A percentile compares a stretch with the other conserved stretches of the same genome.
phyloP scores from a whole-genome alignment of 1,284 basidiomycete genomes.

The Cystodermella granulosa region DNA sequence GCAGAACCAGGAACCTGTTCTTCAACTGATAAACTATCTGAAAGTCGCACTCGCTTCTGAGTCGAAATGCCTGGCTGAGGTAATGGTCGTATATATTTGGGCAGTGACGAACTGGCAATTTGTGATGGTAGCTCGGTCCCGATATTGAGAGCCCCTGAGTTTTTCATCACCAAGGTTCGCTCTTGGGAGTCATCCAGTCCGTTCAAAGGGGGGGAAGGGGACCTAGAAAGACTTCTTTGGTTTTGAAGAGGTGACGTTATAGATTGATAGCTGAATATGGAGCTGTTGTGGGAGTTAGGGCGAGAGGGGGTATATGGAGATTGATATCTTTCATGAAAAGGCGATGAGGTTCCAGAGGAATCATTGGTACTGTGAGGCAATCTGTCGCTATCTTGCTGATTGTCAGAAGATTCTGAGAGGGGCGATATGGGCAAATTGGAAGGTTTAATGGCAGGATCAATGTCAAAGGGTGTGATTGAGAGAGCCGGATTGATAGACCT shows the following conservation, averaged over 20 bases:
- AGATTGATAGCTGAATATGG: conserved; percentile 19
- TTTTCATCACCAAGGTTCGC: conserved; percentile 36
- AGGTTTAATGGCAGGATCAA: conserved; percentile 24
- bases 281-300: conserved; percentile 27
- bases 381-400: too few species aligned
- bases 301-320: conserved; percentile 20
- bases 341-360: conserved; percentile 2
- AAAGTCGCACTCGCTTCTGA: conserved; percentile 6
- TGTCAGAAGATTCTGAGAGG: conserved; percentile 11
- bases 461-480: conserved; percentile 26
- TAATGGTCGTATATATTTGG: too few species aligned
- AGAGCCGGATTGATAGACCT: conserved; percentile 48
- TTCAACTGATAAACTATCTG: conserved; percentile 17
- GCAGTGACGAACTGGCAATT: conserved; percentile 10
- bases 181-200: conserved; percentile 29
- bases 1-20: conserved; percentile 13
- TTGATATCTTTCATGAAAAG: conserved; percentile 1
- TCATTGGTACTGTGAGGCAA: conserved; percentile 2
- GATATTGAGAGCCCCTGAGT: too few species aligned
- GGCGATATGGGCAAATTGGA: conserved; percentile 18
- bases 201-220: conserved; percentile 22
- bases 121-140: conserved; percentile 24
- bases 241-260: conserved; percentile 17
- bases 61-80: too few species aligned
- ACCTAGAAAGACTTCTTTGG: conserved; percentile 4